phyloP scores from a whole-genome alignment of 2,329 filamentous ascomycete species.

The Nothophoma quercina region DNA sequence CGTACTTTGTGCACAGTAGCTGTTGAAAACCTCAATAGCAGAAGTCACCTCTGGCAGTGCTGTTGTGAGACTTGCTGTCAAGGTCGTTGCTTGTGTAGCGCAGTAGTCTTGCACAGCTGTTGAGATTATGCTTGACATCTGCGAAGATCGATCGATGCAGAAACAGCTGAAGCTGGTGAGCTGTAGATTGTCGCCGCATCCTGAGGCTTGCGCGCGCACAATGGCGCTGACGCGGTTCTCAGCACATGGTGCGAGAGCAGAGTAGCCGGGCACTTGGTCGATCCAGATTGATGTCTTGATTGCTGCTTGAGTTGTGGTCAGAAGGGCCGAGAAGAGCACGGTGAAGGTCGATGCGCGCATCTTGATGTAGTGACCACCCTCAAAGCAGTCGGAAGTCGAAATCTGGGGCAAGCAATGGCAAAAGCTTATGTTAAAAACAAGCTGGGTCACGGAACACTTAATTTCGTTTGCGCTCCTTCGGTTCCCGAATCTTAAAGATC shows the following conservation, averaged over 20 bases:
- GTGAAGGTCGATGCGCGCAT: background rate
- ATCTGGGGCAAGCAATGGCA: background rate
- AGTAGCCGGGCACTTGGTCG: slow-evolving; percentile 28
- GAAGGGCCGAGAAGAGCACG: background rate
- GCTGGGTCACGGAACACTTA: too few species aligned
- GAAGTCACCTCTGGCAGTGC: slow-evolving; percentile 1
- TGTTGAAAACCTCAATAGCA: slow-evolving; percentile 1
- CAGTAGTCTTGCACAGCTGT: slow-evolving; percentile 3
- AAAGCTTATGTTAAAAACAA: too few species aligned
- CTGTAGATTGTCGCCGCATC: slow-evolving; percentile 28
- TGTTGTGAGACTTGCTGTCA: background rate
- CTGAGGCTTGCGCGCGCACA: slow-evolving; percentile 26
- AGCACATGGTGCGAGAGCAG: slow-evolving; percentile 23
- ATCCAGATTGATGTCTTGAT: slow-evolving; percentile 31
- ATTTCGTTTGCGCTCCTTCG: too few species aligned
- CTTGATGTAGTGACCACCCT: too few species aligned
- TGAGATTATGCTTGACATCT: slow-evolving; percentile 4
- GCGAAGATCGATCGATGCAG: slow-evolving; percentile 17
- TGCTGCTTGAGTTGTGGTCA: background rate
- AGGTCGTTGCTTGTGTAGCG: background rate
- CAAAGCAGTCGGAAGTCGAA: too few species aligned
- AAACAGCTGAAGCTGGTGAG: slow-evolving; percentile 32
- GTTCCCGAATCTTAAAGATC: background rate
- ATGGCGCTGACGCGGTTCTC: slow-evolving; percentile 28
- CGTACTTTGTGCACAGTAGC: slow-evolving; percentile 9